phyloP scores from a whole-genome alignment of 2,329 filamentous ascomycete species.

The Talaromyces sp. region DNA sequence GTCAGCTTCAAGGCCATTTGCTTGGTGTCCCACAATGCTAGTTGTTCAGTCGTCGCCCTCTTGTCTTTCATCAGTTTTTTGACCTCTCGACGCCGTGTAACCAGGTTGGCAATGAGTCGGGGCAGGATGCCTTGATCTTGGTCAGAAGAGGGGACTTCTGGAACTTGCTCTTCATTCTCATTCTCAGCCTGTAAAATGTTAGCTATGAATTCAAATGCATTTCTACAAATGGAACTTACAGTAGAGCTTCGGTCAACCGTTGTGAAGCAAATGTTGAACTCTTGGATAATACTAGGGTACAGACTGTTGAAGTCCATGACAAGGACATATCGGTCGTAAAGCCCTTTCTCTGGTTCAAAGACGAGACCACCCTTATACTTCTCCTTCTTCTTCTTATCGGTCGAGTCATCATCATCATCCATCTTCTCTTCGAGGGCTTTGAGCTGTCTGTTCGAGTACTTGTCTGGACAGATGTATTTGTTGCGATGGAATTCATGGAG shows the following conservation, averaged over 20 bases:
- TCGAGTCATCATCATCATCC: slow-evolving; percentile 61
- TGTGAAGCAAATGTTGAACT: slow-evolving; percentile 99
- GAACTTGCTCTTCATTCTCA: slow-evolving; percentile 82
- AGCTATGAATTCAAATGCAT: slow-evolving; percentile 16
- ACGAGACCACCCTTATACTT: slow-evolving; percentile 99
- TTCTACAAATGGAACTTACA: slow-evolving; percentile 49
- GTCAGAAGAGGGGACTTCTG: slow-evolving; percentile 71
- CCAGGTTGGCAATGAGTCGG: slow-evolving; percentile 84
- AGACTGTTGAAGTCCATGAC: slow-evolving; percentile 99
- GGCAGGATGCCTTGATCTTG: slow-evolving; percentile 83
- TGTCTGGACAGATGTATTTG: slow-evolving; percentile 98
- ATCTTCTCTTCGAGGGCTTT: slow-evolving; percentile 68
- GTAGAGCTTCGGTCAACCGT: slow-evolving; percentile 77
- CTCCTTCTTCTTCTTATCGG: slow-evolving; percentile 90
- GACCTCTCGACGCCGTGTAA: slow-evolving; percentile 82
- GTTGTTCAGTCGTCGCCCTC: slow-evolving; percentile 75
- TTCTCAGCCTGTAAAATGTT: slow-evolving; percentile 44
- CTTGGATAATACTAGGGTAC: slow-evolving; percentile 97
- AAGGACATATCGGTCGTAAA: slow-evolving; percentile 96
- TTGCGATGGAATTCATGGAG: slow-evolving; percentile 94
- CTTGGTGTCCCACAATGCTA: slow-evolving; percentile 96
- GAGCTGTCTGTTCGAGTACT: slow-evolving; percentile 74
- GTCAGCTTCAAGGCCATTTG: slow-evolving; percentile 95
- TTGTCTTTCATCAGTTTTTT: slow-evolving; percentile 98
- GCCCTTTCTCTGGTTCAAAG: slow-evolving; percentile 93